A percentile compares a stretch with the other conserved stretches of the same genome.
phyloP scores from a whole-genome alignment of 148 eudicot genomes.

The Vaccinium corymbosum region DNA sequence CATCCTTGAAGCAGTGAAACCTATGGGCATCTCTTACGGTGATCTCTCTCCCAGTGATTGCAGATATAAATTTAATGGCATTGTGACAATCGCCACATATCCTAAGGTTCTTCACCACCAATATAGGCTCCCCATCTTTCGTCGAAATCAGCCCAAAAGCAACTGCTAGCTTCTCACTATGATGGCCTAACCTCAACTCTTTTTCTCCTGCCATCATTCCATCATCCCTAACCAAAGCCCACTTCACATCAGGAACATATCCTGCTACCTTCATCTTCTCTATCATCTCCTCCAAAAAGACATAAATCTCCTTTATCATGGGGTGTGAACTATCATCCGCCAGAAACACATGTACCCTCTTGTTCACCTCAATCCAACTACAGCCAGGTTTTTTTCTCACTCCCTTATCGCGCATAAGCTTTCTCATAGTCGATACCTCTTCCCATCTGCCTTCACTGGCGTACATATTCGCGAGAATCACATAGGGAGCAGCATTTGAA shows the following conservation, averaged over 20 bases:
- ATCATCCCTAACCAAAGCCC: conserved; percentile 54
- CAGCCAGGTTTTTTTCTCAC: conserved; percentile 74
- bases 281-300: conserved; percentile 48
- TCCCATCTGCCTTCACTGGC: conserved; percentile 67
- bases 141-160: conserved; percentile 66
- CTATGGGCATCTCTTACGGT: conserved; percentile 76
- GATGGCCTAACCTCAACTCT: conserved; percentile 50
- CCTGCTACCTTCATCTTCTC: conserved; percentile 53
- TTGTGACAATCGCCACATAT: conserved; percentile 88
- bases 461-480: conserved; percentile 65
- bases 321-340: conserved; percentile 80
- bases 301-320: conserved; percentile 42
- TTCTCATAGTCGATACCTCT: conserved; percentile 53
- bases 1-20: conserved; percentile 72
- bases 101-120: conserved; percentile 72
- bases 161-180: conserved; percentile 80
- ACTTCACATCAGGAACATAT: conserved; percentile 58
- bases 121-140: conserved; percentile 44
- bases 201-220: conserved; percentile 40
- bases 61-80: conserved; percentile 59
- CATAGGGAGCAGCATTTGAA: conserved; percentile 67
- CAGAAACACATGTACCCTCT: conserved; percentile 58
- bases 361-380: conserved; percentile 75
- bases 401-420: conserved; percentile 47
- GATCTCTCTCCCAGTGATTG: conserved; percentile 54